Base-by-base conservation (phyloP, 441 rosid species). In the Aleurites moluccanus region DNA sequence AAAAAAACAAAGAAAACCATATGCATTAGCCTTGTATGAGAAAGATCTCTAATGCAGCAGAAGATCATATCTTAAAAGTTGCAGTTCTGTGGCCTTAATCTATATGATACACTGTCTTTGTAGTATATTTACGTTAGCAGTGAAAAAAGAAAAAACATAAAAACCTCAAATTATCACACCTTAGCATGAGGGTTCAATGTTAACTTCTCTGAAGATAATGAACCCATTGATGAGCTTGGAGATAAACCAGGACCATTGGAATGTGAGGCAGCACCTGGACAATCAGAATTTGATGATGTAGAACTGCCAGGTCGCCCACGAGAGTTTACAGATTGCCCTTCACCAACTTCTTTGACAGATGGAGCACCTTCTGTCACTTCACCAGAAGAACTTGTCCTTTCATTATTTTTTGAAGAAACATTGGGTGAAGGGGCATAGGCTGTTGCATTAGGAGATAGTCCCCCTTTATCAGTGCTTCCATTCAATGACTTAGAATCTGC, bases 201-300 rank as follows among this genome's bases (percentile, higher is more conserved):
- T 78, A 97, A 92, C 82, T 86, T 88, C 84, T 89, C 98, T 55
- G 97, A 88, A 62, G 96, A 84, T 67, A 88, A 76, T 66, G 97
- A 93, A 60, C 97, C 94, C 76, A 91, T 56, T 75, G 98, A 92
- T 23, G 98, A 93, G 87, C 93, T 92, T 76, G 98, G 97, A 28
- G 99, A 89, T 78, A 93, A 70, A 78, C 85, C 88, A 82, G 89
- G 82, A 78, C 81, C 83, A 75, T 80, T 83, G 72, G 90, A 71
- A 81, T 88, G 84, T 69, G 83, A 83, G 40, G 82, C 73, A 72
- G 85, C 79, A 75, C 82, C 87, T 0, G 72, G 62, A 67, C 73
- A 65, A 57, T 93, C 98, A 70, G 94, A 90, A 83, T 77, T 83
- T 64, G 91, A 86, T 64, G 92, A 86, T 73, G 92, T 72, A 57